A percentile compares a stretch with the other conserved stretches of the same genome.
phyloP scores from a whole-genome alignment of 2,329 filamentous ascomycete genomes.

The Phaeophleospora eucalypticola region DNA sequence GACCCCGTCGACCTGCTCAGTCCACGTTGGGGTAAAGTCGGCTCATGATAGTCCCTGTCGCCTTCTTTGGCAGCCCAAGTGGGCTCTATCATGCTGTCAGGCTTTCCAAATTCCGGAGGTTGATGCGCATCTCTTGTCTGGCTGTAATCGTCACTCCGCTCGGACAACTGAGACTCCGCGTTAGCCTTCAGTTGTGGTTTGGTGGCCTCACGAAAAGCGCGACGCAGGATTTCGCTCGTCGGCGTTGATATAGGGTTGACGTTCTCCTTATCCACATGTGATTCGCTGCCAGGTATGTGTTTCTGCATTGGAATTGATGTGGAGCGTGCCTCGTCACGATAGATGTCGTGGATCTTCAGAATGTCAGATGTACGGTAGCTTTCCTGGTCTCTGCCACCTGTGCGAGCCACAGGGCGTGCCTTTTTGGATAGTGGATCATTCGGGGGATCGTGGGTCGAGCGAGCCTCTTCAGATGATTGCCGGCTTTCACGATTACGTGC shows the following conservation, averaged over 20 bases:
- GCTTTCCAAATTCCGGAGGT: too few species aligned
- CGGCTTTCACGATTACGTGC: too few species aligned
- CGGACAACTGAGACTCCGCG: too few species aligned
- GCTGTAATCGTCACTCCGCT: background rate
- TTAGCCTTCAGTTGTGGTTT: too few species aligned
- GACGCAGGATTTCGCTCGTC: conserved; percentile 18
- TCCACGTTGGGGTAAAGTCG: too few species aligned
- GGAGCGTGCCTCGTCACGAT: background rate
- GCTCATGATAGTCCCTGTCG: too few species aligned
- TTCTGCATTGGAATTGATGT: background rate
- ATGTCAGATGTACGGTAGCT: conserved; percentile 25
- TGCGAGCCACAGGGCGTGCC: background rate
- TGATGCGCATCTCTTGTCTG: too few species aligned
- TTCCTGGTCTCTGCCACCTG: background rate
- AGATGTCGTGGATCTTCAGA: conserved; percentile 10
- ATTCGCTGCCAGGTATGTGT: background rate
- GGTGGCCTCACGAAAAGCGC: conserved; percentile 10
- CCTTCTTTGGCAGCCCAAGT: too few species aligned
- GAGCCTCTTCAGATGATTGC: background rate
- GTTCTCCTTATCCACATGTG: conserved; percentile 15
- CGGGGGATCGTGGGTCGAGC: background rate
- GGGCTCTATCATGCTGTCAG: too few species aligned
- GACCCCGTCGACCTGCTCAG: too few species aligned
- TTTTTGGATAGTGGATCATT: background rate
- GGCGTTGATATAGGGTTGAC: conserved; percentile 16